These are phyloP conservation scores for Stropharia rugosoannulata DNA, from an alignment of 768 basidiomycete genomes.

Conservation along the genomic window DNA sequence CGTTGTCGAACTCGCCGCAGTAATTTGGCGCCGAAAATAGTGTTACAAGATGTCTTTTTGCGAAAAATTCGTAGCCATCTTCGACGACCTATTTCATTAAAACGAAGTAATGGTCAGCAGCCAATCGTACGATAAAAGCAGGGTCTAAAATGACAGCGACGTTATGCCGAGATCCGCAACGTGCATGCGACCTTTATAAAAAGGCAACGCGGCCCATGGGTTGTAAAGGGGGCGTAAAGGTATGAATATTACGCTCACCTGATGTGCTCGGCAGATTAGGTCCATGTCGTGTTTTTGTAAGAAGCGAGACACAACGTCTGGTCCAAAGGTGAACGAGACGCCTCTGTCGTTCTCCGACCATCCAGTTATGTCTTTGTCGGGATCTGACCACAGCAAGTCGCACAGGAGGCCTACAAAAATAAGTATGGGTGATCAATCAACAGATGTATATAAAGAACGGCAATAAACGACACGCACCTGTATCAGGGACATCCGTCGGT, in stretches of 20 bases:
- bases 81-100: constrained; percentile 76
- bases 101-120: constrained; percentile 7
- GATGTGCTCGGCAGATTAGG: constrained; percentile 96
- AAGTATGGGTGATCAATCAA: constrained; percentile 2
- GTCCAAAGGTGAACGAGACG: constrained; percentile 98
- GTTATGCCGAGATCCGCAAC: background rate
- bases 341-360: constrained; percentile 99
- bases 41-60: constrained; percentile 95
- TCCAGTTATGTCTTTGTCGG: constrained; percentile 98
- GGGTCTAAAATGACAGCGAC: background rate
- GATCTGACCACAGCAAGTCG: constrained; percentile 98
- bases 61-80: constrained; percentile 99
- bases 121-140: background rate
- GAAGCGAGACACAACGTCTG: constrained; percentile 97
- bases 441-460: constrained; percentile 1
- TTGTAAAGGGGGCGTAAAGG: background rate
- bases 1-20: constrained; percentile 97
- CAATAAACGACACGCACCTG: constrained; percentile 53
- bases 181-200: background rate
- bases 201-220: background rate
- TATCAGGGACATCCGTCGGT: constrained; percentile 98
- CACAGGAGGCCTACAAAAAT: constrained; percentile 74
- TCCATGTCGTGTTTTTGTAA: constrained; percentile 99
- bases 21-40: constrained; percentile 96
- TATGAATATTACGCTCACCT: constrained; percentile 50